Conservation (phyloP, 2,329 filamentous ascomycete species). For the Epichloe gansuensis region DNA sequence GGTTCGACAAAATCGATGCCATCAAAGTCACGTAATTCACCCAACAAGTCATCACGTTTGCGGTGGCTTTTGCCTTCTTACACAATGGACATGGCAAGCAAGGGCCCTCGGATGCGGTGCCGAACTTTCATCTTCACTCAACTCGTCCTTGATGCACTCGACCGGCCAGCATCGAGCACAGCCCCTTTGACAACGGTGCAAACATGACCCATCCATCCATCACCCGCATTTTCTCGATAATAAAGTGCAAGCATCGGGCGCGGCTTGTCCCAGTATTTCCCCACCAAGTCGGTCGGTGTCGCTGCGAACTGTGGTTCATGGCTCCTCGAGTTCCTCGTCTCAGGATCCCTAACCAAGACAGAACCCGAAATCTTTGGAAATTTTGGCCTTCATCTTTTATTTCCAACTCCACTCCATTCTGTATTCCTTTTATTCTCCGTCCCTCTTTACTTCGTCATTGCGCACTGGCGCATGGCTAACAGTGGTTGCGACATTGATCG, state of each 20-base stretch:
- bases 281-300: neutral
- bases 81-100: neutral
- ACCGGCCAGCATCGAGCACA: neutral
- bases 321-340: neutral
- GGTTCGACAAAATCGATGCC: neutral
- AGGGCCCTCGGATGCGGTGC: neutral
- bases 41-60: neutral
- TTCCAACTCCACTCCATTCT: neutral
- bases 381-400: neutral
- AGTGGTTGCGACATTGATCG: constrained; percentile 4
- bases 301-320: neutral
- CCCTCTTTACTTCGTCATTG: neutral
- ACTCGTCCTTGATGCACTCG: neutral
- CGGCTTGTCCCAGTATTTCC: neutral
- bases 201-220: neutral
- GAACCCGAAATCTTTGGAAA: neutral
- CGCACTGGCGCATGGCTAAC: constrained; percentile 4
- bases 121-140: neutral
- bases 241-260: neutral
- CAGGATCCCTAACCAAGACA: neutral
- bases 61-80: neutral
- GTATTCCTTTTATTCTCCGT: neutral
- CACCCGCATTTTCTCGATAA: neutral
- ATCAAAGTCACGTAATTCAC: too few species aligned
- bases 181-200: neutral